Base-by-base conservation (phyloP, 345 rosid species). In the Populus davidiana region DNA sequence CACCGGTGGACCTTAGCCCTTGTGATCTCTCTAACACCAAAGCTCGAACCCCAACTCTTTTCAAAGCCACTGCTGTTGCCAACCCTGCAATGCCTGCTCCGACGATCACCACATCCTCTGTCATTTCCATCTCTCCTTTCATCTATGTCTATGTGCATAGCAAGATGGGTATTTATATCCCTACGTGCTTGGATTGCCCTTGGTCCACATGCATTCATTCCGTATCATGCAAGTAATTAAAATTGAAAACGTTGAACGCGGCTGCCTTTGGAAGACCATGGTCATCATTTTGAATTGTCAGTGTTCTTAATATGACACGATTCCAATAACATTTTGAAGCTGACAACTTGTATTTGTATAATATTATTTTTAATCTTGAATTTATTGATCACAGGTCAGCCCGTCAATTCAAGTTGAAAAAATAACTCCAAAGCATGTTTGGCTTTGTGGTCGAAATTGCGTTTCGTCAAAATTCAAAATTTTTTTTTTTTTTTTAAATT, bases 21-120 rank as follows among this genome's bases (percentile, higher is more conserved):
- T 78, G 50, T 0, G 81, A 44, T 70, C 69, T 83, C 75, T 86
- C 85, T 3, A 88, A 49, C 11, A 84, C 81, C 62, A 82, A 23
- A 12, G 83, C 72, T 66, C 59, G 20, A 44, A 83, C 50, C 6
- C 87, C 83, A 0, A 81, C 81, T 74, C 77, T 79, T 47, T 79
- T 74, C n/a, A 85, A 56, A 21, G 83, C 85, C 73, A 84, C 71
- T 0, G 85, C 86, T 0, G 80, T 77, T 7, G 84, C 87, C 72
- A 88, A 18, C 35, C 89, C 89, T 0, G 85, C 85, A 18, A 87
- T 79, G 36, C 90, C 84, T 14, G 50, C 86, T 5, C 90, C 89
- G 0, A 84, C 78, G 25, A 86, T 81, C 72, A 84, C 86, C 36
- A 82, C 85, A 2, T 84, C 86, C 72, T 82, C 80, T 44, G 69